These are phyloP conservation scores for Talaromyces pinophilus DNA, from an alignment of 2,329 filamentous ascomycete genomes.

Conservation along the genomic window DNA sequence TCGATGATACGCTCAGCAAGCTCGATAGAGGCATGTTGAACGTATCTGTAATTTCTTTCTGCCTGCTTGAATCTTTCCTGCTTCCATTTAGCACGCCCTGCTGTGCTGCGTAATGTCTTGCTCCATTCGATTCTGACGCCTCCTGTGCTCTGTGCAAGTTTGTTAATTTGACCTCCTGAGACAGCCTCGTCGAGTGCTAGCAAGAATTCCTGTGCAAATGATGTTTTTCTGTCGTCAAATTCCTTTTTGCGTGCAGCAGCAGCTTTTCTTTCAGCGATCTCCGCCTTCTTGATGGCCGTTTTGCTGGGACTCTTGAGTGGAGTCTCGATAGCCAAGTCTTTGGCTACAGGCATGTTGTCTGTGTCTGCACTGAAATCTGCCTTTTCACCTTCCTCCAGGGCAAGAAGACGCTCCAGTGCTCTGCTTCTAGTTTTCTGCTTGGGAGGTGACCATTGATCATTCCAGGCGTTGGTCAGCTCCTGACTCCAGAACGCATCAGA, in stretches of 20 bases:
- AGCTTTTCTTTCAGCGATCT: conserved; percentile 40
- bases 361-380: not conserved
- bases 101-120: conserved; percentile 63
- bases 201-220: conserved; percentile 58
- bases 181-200: conserved; percentile 57
- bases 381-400: conserved; percentile 39
- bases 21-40: conserved; percentile 76
- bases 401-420: conserved; percentile 29
- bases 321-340: not conserved
- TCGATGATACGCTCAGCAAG: conserved; percentile 86
- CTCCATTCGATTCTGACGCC: conserved; percentile 63
- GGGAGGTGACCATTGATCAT: conserved; percentile 55
- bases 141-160: conserved; percentile 54
- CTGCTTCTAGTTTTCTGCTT: conserved; percentile 37
- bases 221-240: conserved; percentile 57
- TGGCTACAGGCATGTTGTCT: not conserved
- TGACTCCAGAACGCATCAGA: conserved; percentile 58
- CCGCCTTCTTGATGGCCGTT: conserved; percentile 43
- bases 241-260: conserved; percentile 46
- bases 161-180: conserved; percentile 50
- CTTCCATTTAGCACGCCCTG: conserved; percentile 69
- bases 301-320: conserved; percentile 35
- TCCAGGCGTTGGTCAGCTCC: conserved; percentile 55
- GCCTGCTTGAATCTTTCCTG: conserved; percentile 54
- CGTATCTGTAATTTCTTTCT: conserved; percentile 23